Conservation (phyloP, 225 moss, liverwort and hornwort species). For the Pseudoscleropodium purum region DNA sequence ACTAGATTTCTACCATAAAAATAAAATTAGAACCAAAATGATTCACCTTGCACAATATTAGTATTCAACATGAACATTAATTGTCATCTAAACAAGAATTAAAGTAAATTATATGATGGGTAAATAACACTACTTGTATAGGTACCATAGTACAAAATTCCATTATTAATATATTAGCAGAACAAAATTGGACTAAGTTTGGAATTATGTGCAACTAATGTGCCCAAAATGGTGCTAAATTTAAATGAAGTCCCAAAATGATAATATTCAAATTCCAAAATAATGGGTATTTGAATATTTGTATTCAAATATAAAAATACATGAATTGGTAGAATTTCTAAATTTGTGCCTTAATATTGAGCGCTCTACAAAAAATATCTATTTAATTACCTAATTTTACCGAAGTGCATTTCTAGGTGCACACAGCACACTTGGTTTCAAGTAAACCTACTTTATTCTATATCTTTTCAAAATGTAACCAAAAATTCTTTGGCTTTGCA, state of each 20-base stretch:
- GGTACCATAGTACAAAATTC: neutral
- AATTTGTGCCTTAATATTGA: neutral
- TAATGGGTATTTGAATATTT: neutral
- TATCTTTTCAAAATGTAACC: neutral
- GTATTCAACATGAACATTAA: neutral
- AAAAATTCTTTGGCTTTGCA: neutral
- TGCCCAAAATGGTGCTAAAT: neutral
- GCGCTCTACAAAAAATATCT: too few species aligned
- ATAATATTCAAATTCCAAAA: too few species aligned
- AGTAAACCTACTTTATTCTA: neutral
- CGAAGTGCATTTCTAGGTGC: neutral
- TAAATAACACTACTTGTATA: neutral
- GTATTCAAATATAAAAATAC: neutral
- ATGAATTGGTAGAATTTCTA: neutral
- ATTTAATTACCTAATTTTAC: neutral
- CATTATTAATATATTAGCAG: neutral
- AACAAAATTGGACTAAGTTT: neutral
- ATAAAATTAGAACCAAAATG: accelerated
- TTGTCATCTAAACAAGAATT: neutral
- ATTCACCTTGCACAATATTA: neutral
- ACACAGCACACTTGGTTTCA: neutral
- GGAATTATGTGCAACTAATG: neutral
- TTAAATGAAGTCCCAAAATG: neutral
- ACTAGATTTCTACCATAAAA: neutral
- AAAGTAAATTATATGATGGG: neutral